Evolutionary conservation across 345 rosid species (phyloP), one percentile per base, ranked within the genome.

Genomic region (Camelina laxa): DNA sequence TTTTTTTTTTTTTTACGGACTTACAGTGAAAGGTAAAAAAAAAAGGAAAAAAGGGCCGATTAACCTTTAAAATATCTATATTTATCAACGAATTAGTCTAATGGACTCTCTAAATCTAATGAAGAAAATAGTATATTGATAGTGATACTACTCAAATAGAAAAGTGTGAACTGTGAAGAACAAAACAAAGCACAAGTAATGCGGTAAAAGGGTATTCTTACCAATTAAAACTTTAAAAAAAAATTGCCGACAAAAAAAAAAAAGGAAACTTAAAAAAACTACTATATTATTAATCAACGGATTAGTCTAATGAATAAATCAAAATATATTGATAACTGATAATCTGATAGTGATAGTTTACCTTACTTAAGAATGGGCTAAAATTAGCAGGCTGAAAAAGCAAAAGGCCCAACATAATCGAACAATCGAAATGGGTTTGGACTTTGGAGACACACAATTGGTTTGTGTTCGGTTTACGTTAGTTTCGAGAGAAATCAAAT

Each of bases 21-120:
- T 53, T 51, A 51, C 79, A 7, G 75, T 63, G 60, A 21, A 16
- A 41, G 41, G 41, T 74, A 7, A 65, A 4, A 51, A 20, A 49
- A 19, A 35, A 38, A 38, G 11, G 35, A 59, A 1, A 60, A 38
- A 58, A 45, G 10, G 30, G 17, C 64, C 22, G 14, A 21, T 11
- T 19, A 66, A 9, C 1, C 1, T 9, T 15, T 5, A 8, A 16
- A 48, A 9, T 30, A 27, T 16, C 22, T 9, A 24, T 1, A 13
- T 3, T 27, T 27, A 27, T 27, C 31, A 35, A 35, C 35, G 16
- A 44, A 64, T 27, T 47, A 9, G n/a, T 31, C 11, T 44, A 12
- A 17, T 24, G 27, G n/a, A n/a, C n/a, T n/a, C n/a, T n/a, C n/a
- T n/a, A n/a, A n/a, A n/a, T 24, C 7, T 11, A 11, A 12, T 10